These are phyloP conservation scores for Candida parachauliodes DNA, from an alignment of 805 yeast species.

Conservation along the genomic window DNA sequence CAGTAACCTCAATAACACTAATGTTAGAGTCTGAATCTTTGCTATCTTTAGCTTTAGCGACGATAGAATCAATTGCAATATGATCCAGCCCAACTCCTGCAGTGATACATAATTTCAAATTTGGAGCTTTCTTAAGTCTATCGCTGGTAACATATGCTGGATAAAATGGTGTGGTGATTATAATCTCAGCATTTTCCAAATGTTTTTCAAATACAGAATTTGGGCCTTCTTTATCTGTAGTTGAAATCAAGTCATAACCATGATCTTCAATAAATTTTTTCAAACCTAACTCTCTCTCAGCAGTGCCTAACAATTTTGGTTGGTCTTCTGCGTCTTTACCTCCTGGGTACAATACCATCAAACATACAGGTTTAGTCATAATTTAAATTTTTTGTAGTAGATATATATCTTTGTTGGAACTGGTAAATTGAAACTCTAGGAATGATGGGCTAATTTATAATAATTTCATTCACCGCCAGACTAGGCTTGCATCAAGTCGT, in stretches of 20 bases:
- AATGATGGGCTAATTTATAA: too few species aligned
- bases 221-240: constrained; percentile 66
- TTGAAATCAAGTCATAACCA: constrained; percentile 66
- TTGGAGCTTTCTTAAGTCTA: constrained; percentile 66
- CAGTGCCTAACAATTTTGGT: constrained; percentile 60
- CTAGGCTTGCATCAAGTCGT: too few species aligned
- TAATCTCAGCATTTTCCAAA: constrained; percentile 68
- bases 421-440: too few species aligned
- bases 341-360: constrained; percentile 58
- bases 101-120: constrained; percentile 65
- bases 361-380: constrained; percentile 37
- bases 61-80: constrained; percentile 66
- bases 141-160: constrained; percentile 72
- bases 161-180: constrained; percentile 80
- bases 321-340: constrained; percentile 58
- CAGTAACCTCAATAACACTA: constrained; percentile 76
- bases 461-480: too few species aligned
- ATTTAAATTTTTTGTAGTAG: too few species aligned
- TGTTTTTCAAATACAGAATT: constrained; percentile 57
- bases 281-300: constrained; percentile 74
- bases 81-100: constrained; percentile 89
- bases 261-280: constrained; percentile 57
- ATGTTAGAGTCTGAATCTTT: too few species aligned
- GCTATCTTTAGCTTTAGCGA: constrained; percentile 59
- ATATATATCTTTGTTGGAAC: too few species aligned